Evolutionary conservation across 2,329 filamentous ascomycete species (phyloP).

Genomic region (Cladosporium sp.): DNA sequence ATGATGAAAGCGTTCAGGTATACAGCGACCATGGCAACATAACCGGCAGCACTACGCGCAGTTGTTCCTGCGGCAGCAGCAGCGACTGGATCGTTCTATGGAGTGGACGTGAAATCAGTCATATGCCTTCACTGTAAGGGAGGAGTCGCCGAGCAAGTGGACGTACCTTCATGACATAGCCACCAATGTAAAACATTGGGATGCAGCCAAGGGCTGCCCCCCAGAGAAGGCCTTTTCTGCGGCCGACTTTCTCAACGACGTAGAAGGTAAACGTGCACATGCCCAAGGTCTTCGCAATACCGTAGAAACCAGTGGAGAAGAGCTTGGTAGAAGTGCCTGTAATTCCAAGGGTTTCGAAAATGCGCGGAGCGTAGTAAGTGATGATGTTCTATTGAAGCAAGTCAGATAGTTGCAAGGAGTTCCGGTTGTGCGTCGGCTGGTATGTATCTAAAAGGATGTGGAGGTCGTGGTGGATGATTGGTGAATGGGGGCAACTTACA

Average conservation of each 20-base stretch:
- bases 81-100: conserved; percentile 44
- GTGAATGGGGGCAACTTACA: not conserved
- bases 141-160: too few species aligned
- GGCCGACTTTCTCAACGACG: conserved; percentile 38
- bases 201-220: conserved; percentile 47
- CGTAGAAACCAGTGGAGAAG: conserved; percentile 51
- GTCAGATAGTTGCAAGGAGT: not conserved
- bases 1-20: conserved; percentile 55
- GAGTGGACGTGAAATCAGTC: not conserved
- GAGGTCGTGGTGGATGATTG: too few species aligned
- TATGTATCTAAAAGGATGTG: conserved; percentile 27
- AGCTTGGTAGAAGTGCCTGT: conserved; percentile 37
- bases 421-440: not conserved
- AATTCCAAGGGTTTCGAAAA: conserved; percentile 44
- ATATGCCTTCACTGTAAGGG: too few species aligned
- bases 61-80: conserved; percentile 43
- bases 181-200: conserved; percentile 48
- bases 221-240: conserved; percentile 42
- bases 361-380: conserved; percentile 26
- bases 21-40: conserved; percentile 52
- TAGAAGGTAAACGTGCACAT: conserved; percentile 39
- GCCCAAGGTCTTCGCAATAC: conserved; percentile 35
- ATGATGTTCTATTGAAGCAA: conserved; percentile 17
- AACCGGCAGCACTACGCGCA: conserved; percentile 45
- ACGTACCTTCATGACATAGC: conserved; percentile 43